phyloP scores from a whole-genome alignment of 1,284 basidiomycete genomes.

The Pseudozyma hubeiensis region DNA sequence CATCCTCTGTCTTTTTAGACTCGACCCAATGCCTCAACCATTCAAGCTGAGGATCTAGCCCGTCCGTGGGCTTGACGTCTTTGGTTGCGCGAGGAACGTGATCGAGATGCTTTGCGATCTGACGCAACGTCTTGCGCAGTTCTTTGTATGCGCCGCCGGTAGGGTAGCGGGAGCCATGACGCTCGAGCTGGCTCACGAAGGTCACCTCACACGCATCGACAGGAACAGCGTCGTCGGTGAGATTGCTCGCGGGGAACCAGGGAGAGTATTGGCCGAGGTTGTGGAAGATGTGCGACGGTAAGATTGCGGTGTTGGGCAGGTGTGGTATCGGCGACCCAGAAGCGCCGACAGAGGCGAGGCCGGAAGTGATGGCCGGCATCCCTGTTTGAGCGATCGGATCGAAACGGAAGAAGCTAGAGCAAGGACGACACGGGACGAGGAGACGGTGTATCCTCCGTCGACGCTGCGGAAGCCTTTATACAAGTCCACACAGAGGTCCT shows the following conservation, averaged over 20 bases:
- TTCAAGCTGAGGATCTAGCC: slow-evolving; percentile 27
- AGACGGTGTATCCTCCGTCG: too few species aligned
- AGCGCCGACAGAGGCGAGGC: slow-evolving; percentile 1
- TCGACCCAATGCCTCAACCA: slow-evolving; percentile 40
- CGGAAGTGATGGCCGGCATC: slow-evolving; percentile 28
- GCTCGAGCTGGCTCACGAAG: slow-evolving; percentile 48
- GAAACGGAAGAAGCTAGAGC: neutral
- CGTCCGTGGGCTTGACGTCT: slow-evolving; percentile 6
- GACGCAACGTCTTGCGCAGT: slow-evolving; percentile 36
- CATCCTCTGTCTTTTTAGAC: slow-evolving; percentile 32
- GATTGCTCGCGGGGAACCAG: slow-evolving; percentile 29
- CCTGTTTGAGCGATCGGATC: neutral
- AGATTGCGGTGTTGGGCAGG: slow-evolving; percentile 10
- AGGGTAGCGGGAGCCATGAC: slow-evolving; percentile 47
- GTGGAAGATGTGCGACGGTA: slow-evolving; percentile 40
- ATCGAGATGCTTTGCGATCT: slow-evolving; percentile 44
- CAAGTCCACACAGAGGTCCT: too few species aligned
- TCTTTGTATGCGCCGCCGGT: slow-evolving; percentile 40
- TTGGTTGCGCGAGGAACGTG: slow-evolving; percentile 16
- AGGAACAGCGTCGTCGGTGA: neutral
- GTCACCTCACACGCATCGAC: slow-evolving; percentile 25
- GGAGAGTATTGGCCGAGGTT: slow-evolving; percentile 50
- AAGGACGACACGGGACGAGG: too few species aligned
- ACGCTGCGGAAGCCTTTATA: neutral
- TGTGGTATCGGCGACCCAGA: slow-evolving; percentile 7